Evolutionary conservation across 2,329 filamentous ascomycete species (phyloP).

Genomic region (Cordyceps farinosa): DNA sequence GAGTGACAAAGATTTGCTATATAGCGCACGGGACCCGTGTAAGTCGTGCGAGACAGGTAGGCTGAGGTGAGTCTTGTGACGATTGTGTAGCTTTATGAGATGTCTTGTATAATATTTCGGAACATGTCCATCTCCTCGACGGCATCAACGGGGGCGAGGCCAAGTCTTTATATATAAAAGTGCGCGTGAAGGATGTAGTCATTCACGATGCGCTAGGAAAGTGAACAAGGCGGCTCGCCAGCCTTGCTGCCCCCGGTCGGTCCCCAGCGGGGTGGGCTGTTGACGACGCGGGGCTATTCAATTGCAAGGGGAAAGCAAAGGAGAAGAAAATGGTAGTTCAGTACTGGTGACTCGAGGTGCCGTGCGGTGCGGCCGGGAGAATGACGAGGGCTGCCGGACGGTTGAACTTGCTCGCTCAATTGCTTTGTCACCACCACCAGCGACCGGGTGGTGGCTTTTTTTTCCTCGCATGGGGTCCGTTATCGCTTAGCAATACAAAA

Average conservation of each 20-base stretch:
- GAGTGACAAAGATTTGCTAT: not conserved
- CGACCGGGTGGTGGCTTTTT: not conserved
- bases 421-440: slow-evolving; percentile 1
- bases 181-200: slow-evolving; percentile 1
- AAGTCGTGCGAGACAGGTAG: not conserved
- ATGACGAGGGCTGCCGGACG: not conserved
- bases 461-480: not conserved
- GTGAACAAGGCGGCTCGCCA: not conserved
- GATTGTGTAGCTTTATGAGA: not conserved
- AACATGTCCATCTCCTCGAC: not conserved
- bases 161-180: not conserved
- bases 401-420: not conserved
- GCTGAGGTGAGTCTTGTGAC: no score
- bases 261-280: no score
- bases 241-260: not conserved
- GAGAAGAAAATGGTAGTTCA: not conserved
- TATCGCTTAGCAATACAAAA: slow-evolving; percentile 2
- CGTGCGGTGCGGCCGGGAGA: not conserved
- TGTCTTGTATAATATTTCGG: not conserved
- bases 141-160: not conserved
- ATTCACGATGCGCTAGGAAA: not conserved
- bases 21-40: not conserved
- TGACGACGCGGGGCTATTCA: no score
- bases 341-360: not conserved
- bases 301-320: not conserved